These are phyloP conservation scores for Trifolium pratense DNA, from an alignment of 306 rosid species.

Conservation along the genomic window DNA sequence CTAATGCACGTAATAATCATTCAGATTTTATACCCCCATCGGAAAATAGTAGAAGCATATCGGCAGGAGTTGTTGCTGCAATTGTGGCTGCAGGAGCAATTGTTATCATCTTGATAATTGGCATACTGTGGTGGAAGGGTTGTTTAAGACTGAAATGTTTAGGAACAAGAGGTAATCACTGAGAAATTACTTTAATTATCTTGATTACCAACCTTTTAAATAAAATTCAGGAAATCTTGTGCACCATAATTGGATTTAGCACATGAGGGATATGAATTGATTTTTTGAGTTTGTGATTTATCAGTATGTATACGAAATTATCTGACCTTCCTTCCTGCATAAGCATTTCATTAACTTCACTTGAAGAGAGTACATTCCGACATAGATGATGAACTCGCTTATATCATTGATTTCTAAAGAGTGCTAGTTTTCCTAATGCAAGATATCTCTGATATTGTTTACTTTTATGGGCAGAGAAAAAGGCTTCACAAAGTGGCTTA, in stretches of 20 bases:
- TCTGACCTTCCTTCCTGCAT: not conserved
- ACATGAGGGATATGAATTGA: not conserved
- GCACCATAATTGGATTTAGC: not conserved
- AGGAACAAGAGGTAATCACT: constrained; percentile 43
- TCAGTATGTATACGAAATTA: not conserved
- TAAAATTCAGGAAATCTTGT: not conserved
- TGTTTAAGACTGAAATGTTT: constrained; percentile 30
- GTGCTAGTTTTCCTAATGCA: not conserved
- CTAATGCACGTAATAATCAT: not conserved
- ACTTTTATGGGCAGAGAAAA: constrained; percentile 45
- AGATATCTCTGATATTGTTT: not conserved
- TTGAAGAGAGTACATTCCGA: not conserved
- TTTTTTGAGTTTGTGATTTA: not conserved
- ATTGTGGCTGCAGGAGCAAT: constrained; percentile 49
- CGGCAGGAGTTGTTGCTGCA: constrained; percentile 45
- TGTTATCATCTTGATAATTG: constrained; percentile 35
- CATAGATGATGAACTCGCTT: constrained; percentile 2
- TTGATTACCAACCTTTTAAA: not conserved
- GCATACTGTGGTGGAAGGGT: constrained; percentile 53
- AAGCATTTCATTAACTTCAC: too few relatives aligned
- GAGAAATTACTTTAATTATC: constrained; percentile 5
- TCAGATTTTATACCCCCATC: constrained; percentile 49
- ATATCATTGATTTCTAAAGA: not conserved
- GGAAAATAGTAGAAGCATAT: constrained; percentile 22
- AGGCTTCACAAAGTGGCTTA: constrained; percentile 30